Percentiles rank a stretch among this genome's conserved stretches.
phyloP scores from a whole-genome alignment of 2,329 filamentous ascomycete genomes.

The Aspergillus novofumigatus region DNA sequence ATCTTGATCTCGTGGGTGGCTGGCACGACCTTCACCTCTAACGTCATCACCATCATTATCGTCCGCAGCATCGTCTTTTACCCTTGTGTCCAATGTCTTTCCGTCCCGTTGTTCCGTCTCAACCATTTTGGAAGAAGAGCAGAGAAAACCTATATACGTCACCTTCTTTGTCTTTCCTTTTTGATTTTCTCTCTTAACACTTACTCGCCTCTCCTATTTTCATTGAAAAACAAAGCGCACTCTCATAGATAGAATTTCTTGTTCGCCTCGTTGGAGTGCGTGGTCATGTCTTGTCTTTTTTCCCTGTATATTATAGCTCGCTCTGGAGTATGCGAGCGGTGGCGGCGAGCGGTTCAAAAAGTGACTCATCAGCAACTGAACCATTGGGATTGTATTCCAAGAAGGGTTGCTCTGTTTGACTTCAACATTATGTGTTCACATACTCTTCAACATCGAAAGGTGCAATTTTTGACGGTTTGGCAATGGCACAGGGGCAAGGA shows the following conservation, averaged over 20 bases:
- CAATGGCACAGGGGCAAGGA: not conserved
- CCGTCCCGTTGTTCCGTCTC: conserved; percentile 17
- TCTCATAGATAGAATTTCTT: conserved; percentile 16
- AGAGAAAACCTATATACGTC: not conserved
- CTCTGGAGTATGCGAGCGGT: conserved; percentile 11
- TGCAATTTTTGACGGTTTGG: not conserved
- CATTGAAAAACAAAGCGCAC: not conserved
- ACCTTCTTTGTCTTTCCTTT: conserved; percentile 1
- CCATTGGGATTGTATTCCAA: conserved; percentile 8
- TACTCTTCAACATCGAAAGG: conserved; percentile 3
- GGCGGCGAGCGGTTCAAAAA: conserved; percentile 19
- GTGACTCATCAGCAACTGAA: conserved; percentile 13
- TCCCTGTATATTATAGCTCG: conserved; percentile 21
- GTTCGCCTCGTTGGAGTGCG: conserved; percentile 8
- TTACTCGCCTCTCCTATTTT: conserved; percentile 6
- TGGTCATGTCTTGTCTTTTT: conserved; percentile 12
- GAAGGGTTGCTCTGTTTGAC: conserved; percentile 2
- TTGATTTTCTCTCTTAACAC: conserved; percentile 1
- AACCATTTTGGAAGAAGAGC: conserved; percentile 7
- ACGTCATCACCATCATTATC: conserved; percentile 2
- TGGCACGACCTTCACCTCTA: conserved; percentile 70
- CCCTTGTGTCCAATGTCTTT: conserved; percentile 10
- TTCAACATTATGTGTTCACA: not conserved
- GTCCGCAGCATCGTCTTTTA: not conserved
- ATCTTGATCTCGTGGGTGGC: conserved; percentile 92